Base-by-base conservation (phyloP, 1,139 yeast species). In the Keqinozyma sinolaborantium region DNA sequence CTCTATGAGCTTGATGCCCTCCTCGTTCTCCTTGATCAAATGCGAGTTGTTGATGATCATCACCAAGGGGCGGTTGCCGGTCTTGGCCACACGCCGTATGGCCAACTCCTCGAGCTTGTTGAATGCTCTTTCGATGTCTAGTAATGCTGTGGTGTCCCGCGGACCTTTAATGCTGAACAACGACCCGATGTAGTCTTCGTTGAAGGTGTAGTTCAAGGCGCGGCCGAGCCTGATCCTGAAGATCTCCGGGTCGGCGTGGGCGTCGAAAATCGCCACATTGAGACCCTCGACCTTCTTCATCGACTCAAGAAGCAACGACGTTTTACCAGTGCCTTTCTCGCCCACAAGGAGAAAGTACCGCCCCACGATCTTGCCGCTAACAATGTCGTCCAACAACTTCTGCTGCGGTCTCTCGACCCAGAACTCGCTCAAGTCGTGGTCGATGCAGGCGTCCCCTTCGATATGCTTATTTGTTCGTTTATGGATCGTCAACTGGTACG, bases 271-370 rank as follows among this genome's bases (percentile, higher is more conserved):
- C 1, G 87, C 76, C 30, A 87, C 86, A 46, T 81, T 78, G 35
- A 59, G 58, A 1, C 92, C 88, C 28, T 72, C 62, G 2, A 77
- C 76, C 42, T 78, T 73, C 39, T 78, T 73, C 70, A 85, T 78
- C 3, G 90, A 75, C 45, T 83, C 88, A 44, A 80, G 55, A 18
- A 83, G 63, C 56, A 84, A 66, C 1, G 92, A 80, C 0, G 90
- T 81, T 48, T 85, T 85, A 3, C 95, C 95, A 0, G 94, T 84
- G 1, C 95, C 95, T 51, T 85, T 84, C 53, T 85, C 95, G 15
- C 95, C 95, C 33, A 85, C 75, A 12, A 85, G 53, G 33, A 85
- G 58, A 49, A 77, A 83, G 52, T 85, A 85, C 16, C 92, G 56
- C 0, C 95, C 95, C 10, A 60, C 59, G 2, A 75, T 60, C 12